These are phyloP conservation scores for Claviceps maximensis DNA, from an alignment of 2,329 filamentous ascomycete genomes.

Conservation along the genomic window DNA sequence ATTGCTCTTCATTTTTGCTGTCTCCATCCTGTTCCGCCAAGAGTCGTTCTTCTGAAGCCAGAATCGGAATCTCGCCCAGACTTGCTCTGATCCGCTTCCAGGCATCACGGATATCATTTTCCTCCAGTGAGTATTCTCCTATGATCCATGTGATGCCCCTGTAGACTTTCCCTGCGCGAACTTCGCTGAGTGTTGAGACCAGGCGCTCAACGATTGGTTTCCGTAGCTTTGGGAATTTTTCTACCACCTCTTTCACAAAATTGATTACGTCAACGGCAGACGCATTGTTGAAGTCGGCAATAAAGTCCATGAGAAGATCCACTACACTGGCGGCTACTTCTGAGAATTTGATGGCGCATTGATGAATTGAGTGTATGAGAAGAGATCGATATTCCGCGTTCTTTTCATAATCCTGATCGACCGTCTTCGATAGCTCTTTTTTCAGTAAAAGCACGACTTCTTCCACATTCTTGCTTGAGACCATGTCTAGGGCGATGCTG, in stretches of 20 bases:
- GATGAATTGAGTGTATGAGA: constrained; percentile 92
- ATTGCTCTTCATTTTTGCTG: constrained; percentile 49
- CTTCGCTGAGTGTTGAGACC: constrained; percentile 81
- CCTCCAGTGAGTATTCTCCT: constrained; percentile 89
- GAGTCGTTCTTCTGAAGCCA: constrained; percentile 85
- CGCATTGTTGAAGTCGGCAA: constrained; percentile 93
- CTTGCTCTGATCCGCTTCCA: constrained; percentile 94
- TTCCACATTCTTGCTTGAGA: constrained; percentile 96
- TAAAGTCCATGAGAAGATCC: constrained; percentile 96
- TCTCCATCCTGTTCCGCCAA: constrained; percentile 71
- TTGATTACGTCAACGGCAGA: constrained; percentile 96
- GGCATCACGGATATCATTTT: constrained; percentile 85
- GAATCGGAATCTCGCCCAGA: constrained; percentile 90
- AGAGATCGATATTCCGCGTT: constrained; percentile 90
- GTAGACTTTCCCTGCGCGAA: constrained; percentile 94
- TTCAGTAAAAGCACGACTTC: constrained; percentile 93
- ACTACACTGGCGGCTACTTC: constrained; percentile 96
- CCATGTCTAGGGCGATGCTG: constrained; percentile 86
- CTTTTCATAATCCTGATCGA: constrained; percentile 98
- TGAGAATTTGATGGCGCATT: constrained; percentile 97
- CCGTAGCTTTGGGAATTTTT: constrained; percentile 88
- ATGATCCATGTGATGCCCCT: constrained; percentile 95
- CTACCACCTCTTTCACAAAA: constrained; percentile 97
- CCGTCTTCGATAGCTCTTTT: constrained; percentile 94
- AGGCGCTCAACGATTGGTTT: constrained; percentile 77